Percentiles rank a stretch among this genome's conserved stretches.
phyloP scores from a whole-genome alignment of 768 basidiomycete species.

The Naganishia antarctica region DNA sequence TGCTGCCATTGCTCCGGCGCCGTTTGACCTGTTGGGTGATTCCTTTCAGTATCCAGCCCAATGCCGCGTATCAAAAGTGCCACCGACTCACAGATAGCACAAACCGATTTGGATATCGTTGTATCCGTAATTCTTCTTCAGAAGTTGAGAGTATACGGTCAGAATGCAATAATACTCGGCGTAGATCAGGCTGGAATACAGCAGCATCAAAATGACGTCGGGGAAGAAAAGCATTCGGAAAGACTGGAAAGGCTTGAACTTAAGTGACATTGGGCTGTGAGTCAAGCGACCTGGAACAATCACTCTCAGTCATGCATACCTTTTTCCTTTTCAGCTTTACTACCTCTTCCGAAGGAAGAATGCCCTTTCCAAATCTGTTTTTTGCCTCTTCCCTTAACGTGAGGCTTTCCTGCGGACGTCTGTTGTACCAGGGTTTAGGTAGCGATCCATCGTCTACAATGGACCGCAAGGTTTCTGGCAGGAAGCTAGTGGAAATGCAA shows the following conservation, averaged over 20 bases:
- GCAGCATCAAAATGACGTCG: slow-evolving; percentile 42
- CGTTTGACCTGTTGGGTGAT: slow-evolving; percentile 53
- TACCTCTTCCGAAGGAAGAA: slow-evolving; percentile 20
- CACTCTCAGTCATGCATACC: slow-evolving; percentile 22
- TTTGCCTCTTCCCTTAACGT: slow-evolving; percentile 32
- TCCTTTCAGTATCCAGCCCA: not conserved
- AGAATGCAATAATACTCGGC: slow-evolving; percentile 42
- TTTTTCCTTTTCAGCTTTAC: slow-evolving; percentile 32
- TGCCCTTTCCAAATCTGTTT: slow-evolving; percentile 30
- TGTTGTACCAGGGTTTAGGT: slow-evolving; percentile 40
- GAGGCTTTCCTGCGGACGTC: slow-evolving; percentile 36
- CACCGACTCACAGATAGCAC: slow-evolving; percentile 58
- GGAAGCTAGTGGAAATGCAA: slow-evolving; percentile 34
- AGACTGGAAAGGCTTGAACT: slow-evolving; percentile 43
- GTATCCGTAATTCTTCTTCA: slow-evolving; percentile 59
- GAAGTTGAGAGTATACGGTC: slow-evolving; percentile 55
- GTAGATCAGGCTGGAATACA: slow-evolving; percentile 41
- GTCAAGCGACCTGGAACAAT: not conserved
- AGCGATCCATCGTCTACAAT: slow-evolving; percentile 46
- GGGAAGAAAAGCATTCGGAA: slow-evolving; percentile 43
- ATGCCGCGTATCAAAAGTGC: not conserved
- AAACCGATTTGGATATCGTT: slow-evolving; percentile 65
- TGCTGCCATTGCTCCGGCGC: slow-evolving; percentile 65
- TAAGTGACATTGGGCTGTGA: not conserved
- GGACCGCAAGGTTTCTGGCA: slow-evolving; percentile 54